Base-by-base conservation (phyloP, 2,329 filamentous ascomycete genomes). In the Parastagonospora avenae region DNA sequence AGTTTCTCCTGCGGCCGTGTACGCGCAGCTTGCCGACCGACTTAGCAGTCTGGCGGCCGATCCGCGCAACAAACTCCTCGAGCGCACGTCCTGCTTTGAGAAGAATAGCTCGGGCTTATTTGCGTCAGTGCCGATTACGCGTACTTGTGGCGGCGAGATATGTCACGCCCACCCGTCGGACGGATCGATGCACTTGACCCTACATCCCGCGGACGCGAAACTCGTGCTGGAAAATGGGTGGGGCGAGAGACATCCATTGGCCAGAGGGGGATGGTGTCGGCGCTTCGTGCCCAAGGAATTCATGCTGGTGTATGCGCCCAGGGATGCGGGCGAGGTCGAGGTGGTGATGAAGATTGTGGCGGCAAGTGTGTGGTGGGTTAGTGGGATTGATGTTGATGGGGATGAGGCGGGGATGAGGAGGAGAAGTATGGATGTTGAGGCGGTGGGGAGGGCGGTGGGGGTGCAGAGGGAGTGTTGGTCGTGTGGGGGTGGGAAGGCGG, bases 61-160 rank as follows among this genome's bases (percentile, higher is more conserved):
- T 2, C 63, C 69, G 0, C 45, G 47, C 2, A 72, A 73, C 32
- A 46, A 52, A 9, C 60, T 80, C 14, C 19, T 64, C 2, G 64
- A 86, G 8, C 88, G 84, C 0, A 87, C 82, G 1, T 91, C 87
- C 1, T 92, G 89, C 66, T 86, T 94, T 60, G 91, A 94, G 73
- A 93, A 92, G 76, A 87, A 93, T 67, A 88, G 88, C 36, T 81
- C 90, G 5, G 90, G 87, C 0, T 80, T 95, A 0, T 94, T 93
- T 72, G 82, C 88, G 1, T 78, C 76, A 2, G 78, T 82, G 43
- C 86, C 87, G 0, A 78, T 88, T 55, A 88, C 88, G 66, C 82
- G 84, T 28, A 90, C 85, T 9, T 91, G 88, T 62, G 84, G 87
- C 60, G 90, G 90, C n/a, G 91, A 95, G 74, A 83, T 95, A 37